These are phyloP conservation scores for Lotmaria passim DNA, from an alignment of 208 protist genomes.

Conservation along the genomic window DNA sequence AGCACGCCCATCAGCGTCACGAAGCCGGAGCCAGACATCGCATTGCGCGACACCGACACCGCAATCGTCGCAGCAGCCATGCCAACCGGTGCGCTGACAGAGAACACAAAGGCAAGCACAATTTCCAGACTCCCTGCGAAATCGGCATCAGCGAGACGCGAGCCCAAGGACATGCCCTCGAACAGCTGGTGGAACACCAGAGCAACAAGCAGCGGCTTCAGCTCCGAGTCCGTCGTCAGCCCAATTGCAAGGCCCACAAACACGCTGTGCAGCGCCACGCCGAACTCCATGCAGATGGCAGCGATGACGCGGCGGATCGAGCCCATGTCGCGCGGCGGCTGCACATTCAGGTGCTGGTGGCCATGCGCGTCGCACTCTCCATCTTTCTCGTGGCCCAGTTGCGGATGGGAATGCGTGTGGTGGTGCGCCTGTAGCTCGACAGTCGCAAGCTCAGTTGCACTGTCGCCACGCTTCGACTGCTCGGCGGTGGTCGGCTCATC, in stretches of 20 bases:
- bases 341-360: constrained; percentile 37
- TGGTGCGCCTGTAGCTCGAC: background rate
- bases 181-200: constrained; percentile 78
- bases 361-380: constrained; percentile 22
- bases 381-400: background rate
- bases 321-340: constrained; percentile 25
- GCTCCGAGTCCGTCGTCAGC: constrained; percentile 46
- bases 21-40: constrained; percentile 47
- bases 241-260: constrained; percentile 72
- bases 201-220: constrained; percentile 56
- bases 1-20: constrained; percentile 44
- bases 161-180: constrained; percentile 70
- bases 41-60: constrained; percentile 34
- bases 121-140: constrained; percentile 44
- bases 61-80: constrained; percentile 36
- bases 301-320: constrained; percentile 36
- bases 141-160: constrained; percentile 65
- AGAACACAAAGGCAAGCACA: constrained; percentile 44
- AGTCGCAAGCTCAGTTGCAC: background rate
- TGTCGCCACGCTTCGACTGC: background rate
- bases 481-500: background rate
- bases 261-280: constrained; percentile 68
- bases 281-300: constrained; percentile 41
- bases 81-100: constrained; percentile 51
- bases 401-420: background rate